Evolutionary conservation across 331 rosid genomes (phyloP), one percentile per base, ranked within the genome.

Genomic region (Malus hybrid): DNA sequence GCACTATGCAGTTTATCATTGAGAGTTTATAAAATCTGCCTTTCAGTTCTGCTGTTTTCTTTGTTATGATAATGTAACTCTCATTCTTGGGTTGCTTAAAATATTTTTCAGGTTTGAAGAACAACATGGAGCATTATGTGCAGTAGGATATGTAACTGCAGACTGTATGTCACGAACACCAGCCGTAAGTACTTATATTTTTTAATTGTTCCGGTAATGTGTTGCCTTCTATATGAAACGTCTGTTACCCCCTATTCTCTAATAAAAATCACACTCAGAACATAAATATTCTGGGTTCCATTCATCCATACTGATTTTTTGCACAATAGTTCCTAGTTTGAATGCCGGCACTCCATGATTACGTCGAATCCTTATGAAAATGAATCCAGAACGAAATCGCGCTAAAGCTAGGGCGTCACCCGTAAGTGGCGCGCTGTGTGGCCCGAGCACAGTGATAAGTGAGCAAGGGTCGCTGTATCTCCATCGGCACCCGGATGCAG

Each of bases 61-160:
- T 54, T 67, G 19, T 13, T 44, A 60, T 81, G 27, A 44, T 18
- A 24, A 56, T n/a, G 15, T 81, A 2, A 52, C 29, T 80, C 68
- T 67, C 16, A 57, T 73, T 68, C 57, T 56, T 61, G 27, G 62
- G 71, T 42, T 71, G 57, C 48, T 31, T 70, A 71, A 50, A 59
- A 74, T 80, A 36, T 77, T 72, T 44, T 79, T 75, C 79, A 94
- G 99, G 83, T 94, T 90, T 85, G 99, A 94, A 86, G 83, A 87
- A 85, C 97, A 83, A 85, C 97, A 94, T 78, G 99, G 97, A 19
- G 87, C 88, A 31, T 83, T 92, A 76, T 94, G 96, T 80, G 96
- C 99, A 66, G 69, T 92, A 80, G 97, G 99, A 87, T 94, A 83
- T 82, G 78, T 94, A 69, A 74, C 93, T 72, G 97, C 99, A 75